phyloP scores from a whole-genome alignment of 148 eudicot species.

The Arctostaphylos glauca region DNA sequence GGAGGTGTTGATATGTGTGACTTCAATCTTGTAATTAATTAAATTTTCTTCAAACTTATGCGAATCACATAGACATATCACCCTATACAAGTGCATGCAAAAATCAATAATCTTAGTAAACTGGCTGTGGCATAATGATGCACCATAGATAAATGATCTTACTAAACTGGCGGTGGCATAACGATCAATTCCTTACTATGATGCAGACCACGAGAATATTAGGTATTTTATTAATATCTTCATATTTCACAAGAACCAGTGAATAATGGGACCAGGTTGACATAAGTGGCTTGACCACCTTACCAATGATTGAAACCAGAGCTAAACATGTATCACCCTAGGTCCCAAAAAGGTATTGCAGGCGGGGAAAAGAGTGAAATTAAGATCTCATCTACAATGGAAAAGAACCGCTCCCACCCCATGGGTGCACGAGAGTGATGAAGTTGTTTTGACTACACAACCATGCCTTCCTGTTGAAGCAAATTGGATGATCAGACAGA shows the following conservation, averaged over 20 bases:
- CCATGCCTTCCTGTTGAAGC: background rate
- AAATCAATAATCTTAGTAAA: background rate
- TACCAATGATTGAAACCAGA: background rate
- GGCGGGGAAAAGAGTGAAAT: background rate
- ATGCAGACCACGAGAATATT: background rate
- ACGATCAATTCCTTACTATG: background rate
- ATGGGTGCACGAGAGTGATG: background rate
- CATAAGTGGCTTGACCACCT: background rate
- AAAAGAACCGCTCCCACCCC: background rate
- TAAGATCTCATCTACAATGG: background rate
- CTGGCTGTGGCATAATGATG: no score
- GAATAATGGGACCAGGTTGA: background rate
- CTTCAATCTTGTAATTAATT: background rate
- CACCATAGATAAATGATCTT: no score
- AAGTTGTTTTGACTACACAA: background rate
- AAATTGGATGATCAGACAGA: background rate
- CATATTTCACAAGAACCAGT: background rate
- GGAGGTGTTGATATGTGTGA: no score
- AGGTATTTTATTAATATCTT: background rate
- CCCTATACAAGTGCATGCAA: background rate
- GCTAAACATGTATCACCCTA: background rate
- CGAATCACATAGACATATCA: background rate
- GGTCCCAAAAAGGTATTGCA: background rate
- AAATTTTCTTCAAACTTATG: background rate
- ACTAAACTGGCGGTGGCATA: background rate